Evolutionary conservation across 2,329 filamentous ascomycete genomes (phyloP).

Genomic region (Shiraia bambusicola): DNA sequence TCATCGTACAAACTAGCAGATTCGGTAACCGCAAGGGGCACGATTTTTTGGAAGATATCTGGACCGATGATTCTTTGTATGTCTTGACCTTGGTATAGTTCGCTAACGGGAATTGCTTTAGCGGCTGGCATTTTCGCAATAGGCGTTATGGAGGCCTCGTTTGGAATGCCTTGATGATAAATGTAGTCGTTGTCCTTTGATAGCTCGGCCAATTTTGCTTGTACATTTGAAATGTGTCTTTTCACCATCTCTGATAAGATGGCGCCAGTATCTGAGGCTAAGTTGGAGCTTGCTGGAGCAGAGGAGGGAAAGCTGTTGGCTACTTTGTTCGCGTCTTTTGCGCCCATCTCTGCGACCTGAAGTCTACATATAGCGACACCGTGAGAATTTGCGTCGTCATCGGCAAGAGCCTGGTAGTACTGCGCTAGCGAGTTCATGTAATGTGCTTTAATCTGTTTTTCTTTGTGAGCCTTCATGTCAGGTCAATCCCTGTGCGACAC

Average conservation of each 20-base stretch:
- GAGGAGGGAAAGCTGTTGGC: conserved; percentile 79
- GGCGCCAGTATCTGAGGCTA: conserved; percentile 75
- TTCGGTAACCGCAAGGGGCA: conserved; percentile 93
- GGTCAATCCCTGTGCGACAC: conserved; percentile 17
- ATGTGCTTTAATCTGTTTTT: conserved; percentile 69
- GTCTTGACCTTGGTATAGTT: conserved; percentile 94
- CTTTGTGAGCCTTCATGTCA: conserved; percentile 25
- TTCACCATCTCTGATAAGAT: conserved; percentile 79
- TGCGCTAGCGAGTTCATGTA: conserved; percentile 84
- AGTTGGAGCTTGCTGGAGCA: conserved; percentile 77
- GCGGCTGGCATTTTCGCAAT: conserved; percentile 92
- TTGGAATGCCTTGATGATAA: conserved; percentile 89
- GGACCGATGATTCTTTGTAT: conserved; percentile 96
- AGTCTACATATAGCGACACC: conserved; percentile 82
- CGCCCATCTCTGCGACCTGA: conserved; percentile 74
- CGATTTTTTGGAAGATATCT: conserved; percentile 94
- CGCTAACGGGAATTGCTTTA: conserved; percentile 95
- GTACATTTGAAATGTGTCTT: conserved; percentile 75
- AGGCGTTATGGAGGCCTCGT: conserved; percentile 75
- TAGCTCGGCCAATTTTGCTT: conserved; percentile 75
- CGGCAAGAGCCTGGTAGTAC: conserved; percentile 89
- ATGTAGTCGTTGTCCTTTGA: conserved; percentile 97
- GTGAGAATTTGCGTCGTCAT: conserved; percentile 85
- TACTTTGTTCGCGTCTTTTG: conserved; percentile 74
- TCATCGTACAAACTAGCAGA: conserved; percentile 97